A percentile compares a stretch with the other conserved stretches of the same genome.
Evolutionary conservation across 2,329 filamentous ascomycete species (phyloP).

Genomic region (Fragosphaeria purpurea): DNA sequence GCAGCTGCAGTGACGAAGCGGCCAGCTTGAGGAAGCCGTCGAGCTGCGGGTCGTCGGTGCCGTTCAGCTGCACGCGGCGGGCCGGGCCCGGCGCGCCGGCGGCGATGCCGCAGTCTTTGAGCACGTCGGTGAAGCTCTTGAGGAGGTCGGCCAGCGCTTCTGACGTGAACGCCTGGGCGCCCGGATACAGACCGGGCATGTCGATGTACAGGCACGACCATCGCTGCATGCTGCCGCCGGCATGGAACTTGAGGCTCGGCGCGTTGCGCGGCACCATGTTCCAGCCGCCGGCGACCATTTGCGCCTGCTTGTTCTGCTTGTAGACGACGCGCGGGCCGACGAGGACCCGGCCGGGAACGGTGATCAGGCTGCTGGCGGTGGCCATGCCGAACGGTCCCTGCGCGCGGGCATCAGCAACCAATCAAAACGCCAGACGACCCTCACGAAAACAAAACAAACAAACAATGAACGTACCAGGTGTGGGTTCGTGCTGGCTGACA

Average conservation of each 20-base stretch:
- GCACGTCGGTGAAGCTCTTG: neutral
- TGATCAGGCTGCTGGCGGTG: conserved; percentile 39
- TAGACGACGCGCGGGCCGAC: conserved; percentile 36
- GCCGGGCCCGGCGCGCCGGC: neutral
- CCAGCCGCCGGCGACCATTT: conserved; percentile 38
- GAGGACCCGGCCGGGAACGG: conserved; percentile 53
- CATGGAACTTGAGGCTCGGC: conserved; percentile 33
- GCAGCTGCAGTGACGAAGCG: conserved; percentile 19
- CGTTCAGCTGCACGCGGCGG: neutral
- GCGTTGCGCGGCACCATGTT: conserved; percentile 36
- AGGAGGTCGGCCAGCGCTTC: neutral
- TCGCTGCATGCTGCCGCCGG: conserved; percentile 24
- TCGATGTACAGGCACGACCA: conserved; percentile 28
- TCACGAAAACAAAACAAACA: no score
- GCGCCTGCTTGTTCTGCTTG: conserved; percentile 16
- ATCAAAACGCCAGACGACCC: neutral
- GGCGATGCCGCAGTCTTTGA: conserved; percentile 10
- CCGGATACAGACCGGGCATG: conserved; percentile 7
- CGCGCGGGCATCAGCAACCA: neutral
- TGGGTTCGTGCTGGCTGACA: conserved; percentile 26
- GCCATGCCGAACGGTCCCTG: conserved; percentile 42
- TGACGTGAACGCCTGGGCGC: neutral
- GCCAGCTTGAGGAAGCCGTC: neutral
- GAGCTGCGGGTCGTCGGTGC: conserved; percentile 3
- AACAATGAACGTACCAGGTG: conserved; percentile 11